Evolutionary conservation across 305 asterid species (phyloP).

Genomic region (Fraxinus baroniana): DNA sequence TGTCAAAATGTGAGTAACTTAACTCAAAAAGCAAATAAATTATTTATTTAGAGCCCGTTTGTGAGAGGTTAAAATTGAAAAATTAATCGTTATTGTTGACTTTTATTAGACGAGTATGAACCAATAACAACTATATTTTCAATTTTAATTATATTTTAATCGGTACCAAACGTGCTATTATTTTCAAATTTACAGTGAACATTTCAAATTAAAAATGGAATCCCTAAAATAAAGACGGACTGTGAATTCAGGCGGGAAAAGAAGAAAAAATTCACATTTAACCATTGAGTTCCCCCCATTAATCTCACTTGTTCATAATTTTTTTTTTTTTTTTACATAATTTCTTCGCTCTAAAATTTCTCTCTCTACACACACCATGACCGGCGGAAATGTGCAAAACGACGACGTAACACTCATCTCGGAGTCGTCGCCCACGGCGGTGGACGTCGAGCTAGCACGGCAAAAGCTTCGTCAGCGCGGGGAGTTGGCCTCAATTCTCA

Average conservation of each 20-base stretch:
- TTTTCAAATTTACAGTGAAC: neutral
- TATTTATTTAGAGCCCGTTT: too few species aligned
- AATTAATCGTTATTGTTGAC: too few species aligned
- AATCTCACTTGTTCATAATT: neutral
- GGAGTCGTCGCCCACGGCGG: conserved; percentile 29
- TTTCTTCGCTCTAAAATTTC: neutral
- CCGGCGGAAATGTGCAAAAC: conserved; percentile 19
- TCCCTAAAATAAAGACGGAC: neutral
- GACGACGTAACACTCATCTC: conserved; percentile 24
- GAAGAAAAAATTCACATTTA: neutral
- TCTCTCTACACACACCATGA: conserved; percentile 11
- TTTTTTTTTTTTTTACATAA: neutral
- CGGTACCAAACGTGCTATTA: too few species aligned
- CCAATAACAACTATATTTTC: too few species aligned
- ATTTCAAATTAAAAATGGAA: neutral
- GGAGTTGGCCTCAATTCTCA: conserved; percentile 96
- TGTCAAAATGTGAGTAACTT: too few species aligned
- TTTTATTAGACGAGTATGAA: too few species aligned
- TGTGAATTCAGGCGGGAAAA: neutral
- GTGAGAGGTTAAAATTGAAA: too few species aligned
- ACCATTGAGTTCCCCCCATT: neutral
- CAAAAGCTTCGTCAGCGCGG: conserved; percentile 67
- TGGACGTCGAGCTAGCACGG: conserved; percentile 39
- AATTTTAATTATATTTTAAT: too few species aligned
- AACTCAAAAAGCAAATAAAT: too few species aligned